Base-by-base conservation (phyloP, 2,329 filamentous ascomycete genomes). In the Talaromyces sp. region DNA sequence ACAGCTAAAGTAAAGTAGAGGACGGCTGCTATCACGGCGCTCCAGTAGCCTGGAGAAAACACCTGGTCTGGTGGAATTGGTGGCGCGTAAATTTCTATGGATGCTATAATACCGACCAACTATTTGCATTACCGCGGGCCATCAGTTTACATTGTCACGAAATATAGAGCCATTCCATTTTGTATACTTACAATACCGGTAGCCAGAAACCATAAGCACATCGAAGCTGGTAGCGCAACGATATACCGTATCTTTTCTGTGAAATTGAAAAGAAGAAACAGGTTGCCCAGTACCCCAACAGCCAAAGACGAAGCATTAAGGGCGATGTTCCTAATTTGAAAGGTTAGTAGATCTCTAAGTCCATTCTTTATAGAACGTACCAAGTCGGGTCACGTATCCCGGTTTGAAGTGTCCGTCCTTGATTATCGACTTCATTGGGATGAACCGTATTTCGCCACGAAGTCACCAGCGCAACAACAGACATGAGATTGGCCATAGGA, bases 221-320 rank as follows among this genome's bases (percentile, higher is more conserved):
- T 96, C 0, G 91, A 95, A 21, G 90, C 79, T 0, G 92, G 91
- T 60, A 96, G 82, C 1, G 91, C 90, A 39, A 96, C 79, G 17
- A 87, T 86, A 69, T 96, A 96, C 53, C 89, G 84, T 6, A 96
- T 81, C 5, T 86, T 81, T 58, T 84, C 83, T 0, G 91, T 89
- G 81, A 97, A 96, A 73, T 96, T 96, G 64, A 94, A 82, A 0
- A 97, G 80, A 1, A 97, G 80, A 61, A 91, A 91, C 1, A 89
- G 62, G 65, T 97, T 97, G 7, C 91, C 89, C 1, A 87, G 71
- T 33, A 96, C 77, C 15, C 91, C 92, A 60, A 90, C 83, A 17
- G 77, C 83, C 4, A 97, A 80, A 61, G 93, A 92, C 2, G 87
- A 78, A 2, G 87, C 89, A 67, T 97, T 97, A 64, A 95, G 76